Percentiles rank a stretch among this genome's conserved stretches.
These are phyloP conservation scores for Jaenimonas drosophilae DNA, from an alignment of 208 protist species.

Conservation along the genomic window DNA sequence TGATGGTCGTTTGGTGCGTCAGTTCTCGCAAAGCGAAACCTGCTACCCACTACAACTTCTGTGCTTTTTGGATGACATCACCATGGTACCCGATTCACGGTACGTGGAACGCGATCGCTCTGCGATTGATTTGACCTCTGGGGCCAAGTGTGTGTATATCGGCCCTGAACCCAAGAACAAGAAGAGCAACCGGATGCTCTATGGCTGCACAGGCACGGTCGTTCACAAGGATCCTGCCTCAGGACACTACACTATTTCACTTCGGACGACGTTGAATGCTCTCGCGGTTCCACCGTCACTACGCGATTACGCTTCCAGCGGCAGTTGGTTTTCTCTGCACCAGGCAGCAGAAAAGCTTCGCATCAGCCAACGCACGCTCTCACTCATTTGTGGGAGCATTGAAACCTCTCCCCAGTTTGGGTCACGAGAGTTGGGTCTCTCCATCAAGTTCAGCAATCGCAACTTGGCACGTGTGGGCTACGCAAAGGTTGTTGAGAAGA, in stretches of 20 bases:
- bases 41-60: constrained; percentile 71
- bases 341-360: constrained; percentile 41
- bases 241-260: too few species aligned
- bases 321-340: constrained; percentile 67
- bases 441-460: constrained; percentile 62
- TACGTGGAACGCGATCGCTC: constrained; percentile 63
- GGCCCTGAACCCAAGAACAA: constrained; percentile 57
- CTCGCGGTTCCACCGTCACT: constrained; percentile 43
- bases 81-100: constrained; percentile 57
- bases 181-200: too few species aligned
- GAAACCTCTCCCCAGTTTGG: constrained; percentile 68
- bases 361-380: constrained; percentile 38
- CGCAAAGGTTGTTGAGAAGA: constrained; percentile 56
- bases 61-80: constrained; percentile 36
- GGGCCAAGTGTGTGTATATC: constrained; percentile 58
- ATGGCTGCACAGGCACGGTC: too few species aligned
- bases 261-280: too few species aligned
- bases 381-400: constrained; percentile 60
- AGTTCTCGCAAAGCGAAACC: constrained; percentile 63
- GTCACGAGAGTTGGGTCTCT: constrained; percentile 76
- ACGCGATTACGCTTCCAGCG: constrained; percentile 24
- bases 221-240: too few species aligned
- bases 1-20: constrained; percentile 41
- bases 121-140: constrained; percentile 32
- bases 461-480: constrained; percentile 69